phyloP scores from a whole-genome alignment of 768 basidiomycete species.

The Lactarius evosmus region DNA sequence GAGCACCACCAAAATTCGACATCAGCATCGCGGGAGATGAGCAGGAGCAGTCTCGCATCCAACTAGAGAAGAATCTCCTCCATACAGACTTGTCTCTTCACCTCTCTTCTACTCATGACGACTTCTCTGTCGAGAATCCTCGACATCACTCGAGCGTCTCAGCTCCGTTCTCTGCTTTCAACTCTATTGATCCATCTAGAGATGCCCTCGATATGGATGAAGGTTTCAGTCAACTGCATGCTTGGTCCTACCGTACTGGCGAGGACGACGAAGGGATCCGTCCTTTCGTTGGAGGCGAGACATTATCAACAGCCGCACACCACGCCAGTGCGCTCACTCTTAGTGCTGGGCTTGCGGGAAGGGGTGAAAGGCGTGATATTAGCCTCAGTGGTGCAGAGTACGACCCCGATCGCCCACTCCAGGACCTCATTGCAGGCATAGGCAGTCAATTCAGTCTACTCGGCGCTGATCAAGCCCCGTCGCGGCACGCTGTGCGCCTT shows the following conservation, averaged over 20 bases:
- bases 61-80: conserved; percentile 75
- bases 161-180: conserved; percentile 50
- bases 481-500: conserved; percentile 46
- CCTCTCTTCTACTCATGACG: conserved; percentile 52
- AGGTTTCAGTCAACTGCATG: conserved; percentile 35
- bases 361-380: conserved; percentile 50
- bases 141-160: conserved; percentile 60
- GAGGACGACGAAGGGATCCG: conserved; percentile 66
- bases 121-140: conserved; percentile 61
- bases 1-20: conserved; percentile 33
- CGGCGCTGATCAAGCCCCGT: conserved; percentile 50
- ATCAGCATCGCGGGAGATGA: conserved; percentile 66
- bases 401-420: conserved; percentile 77
- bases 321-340: conserved; percentile 88
- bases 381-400: conserved; percentile 77
- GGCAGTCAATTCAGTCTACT: conserved; percentile 55
- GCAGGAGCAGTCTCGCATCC: conserved; percentile 71
- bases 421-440: conserved; percentile 65
- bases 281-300: conserved; percentile 60
- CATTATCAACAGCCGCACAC: conserved; percentile 80
- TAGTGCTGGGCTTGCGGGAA: conserved; percentile 70
- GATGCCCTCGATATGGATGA: conserved; percentile 57
- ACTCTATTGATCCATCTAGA: conserved; percentile 57
- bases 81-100: conserved; percentile 70
- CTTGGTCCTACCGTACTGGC: conserved; percentile 41